phyloP scores from a whole-genome alignment of 148 eudicot species.

The Mesembryanthemum crystallinum region DNA sequence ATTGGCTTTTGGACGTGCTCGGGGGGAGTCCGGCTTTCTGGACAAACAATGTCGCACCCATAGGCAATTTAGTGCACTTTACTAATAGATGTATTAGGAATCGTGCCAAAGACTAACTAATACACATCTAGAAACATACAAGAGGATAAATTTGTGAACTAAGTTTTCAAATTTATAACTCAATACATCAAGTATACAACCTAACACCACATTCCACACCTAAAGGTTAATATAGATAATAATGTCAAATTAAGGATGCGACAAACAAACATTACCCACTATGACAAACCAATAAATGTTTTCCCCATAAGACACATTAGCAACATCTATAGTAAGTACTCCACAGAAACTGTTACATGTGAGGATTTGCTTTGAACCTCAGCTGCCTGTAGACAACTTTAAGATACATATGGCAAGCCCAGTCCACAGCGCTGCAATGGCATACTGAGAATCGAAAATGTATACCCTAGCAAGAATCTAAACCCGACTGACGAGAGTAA shows the following conservation, averaged over 20 bases:
- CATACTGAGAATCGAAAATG: not conserved
- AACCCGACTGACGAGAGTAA: not conserved
- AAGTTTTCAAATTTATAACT: not conserved
- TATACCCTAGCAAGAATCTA: not conserved
- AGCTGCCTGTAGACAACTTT: not conserved
- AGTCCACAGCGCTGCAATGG: not conserved
- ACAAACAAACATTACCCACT: not conserved
- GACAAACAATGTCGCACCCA: conserved; percentile 23
- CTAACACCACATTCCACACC: not conserved
- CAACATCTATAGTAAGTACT: not conserved
- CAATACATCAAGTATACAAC: not conserved
- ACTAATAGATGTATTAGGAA: not conserved
- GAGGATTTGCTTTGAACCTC: not conserved
- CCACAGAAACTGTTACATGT: not conserved
- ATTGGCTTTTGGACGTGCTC: conserved; percentile 54
- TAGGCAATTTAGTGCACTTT: conserved; percentile 4
- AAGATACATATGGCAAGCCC: not conserved
- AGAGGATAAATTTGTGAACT: not conserved
- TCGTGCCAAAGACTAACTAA: not conserved
- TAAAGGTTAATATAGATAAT: not conserved
- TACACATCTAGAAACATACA: conserved; percentile 4
- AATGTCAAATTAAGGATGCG: not conserved
- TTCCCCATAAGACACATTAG: not conserved
- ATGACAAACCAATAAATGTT: not conserved
- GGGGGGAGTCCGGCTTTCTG: conserved; percentile 94